Conservation (phyloP, 345 rosid genomes). For the Microcos paniculata region DNA sequence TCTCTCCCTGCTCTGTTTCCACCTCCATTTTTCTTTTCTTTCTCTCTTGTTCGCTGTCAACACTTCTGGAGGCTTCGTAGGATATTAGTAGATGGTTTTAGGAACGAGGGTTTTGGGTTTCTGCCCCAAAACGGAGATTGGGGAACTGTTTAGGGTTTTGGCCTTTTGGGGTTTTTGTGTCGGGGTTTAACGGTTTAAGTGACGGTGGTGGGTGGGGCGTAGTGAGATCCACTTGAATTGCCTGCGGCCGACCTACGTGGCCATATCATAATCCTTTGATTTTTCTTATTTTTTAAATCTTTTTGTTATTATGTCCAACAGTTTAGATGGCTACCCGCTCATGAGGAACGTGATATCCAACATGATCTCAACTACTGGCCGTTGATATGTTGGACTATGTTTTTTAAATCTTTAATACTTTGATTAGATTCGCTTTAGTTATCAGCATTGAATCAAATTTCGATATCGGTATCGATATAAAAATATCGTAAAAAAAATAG, state of each 20-base stretch:
- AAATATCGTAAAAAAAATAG: no score
- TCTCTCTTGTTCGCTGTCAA: not conserved
- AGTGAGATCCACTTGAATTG: not conserved
- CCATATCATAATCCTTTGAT: not conserved
- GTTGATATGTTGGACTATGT: no score
- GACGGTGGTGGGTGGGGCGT: not conserved
- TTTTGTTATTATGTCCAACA: no score
- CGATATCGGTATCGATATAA: no score
- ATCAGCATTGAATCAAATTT: no score
- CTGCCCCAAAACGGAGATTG: no score
- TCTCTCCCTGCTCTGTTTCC: slow-evolving; percentile 18
- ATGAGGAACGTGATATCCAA: no score
- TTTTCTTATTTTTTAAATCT: not conserved
- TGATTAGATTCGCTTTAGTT: no score
- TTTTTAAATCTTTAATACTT: no score
- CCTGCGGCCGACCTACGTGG: not conserved
- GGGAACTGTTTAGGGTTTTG: not conserved
- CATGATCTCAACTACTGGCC: no score
- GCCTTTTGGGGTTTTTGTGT: not conserved
- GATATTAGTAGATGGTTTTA: not conserved
- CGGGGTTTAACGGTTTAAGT: not conserved
- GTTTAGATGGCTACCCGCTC: no score
- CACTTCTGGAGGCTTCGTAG: not conserved
- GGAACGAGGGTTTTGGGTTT: not conserved
- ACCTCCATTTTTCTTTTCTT: slow-evolving; percentile 5